These are phyloP conservation scores for Gossypium gossypioides DNA, from an alignment of 441 rosid genomes.

Conservation along the genomic window DNA sequence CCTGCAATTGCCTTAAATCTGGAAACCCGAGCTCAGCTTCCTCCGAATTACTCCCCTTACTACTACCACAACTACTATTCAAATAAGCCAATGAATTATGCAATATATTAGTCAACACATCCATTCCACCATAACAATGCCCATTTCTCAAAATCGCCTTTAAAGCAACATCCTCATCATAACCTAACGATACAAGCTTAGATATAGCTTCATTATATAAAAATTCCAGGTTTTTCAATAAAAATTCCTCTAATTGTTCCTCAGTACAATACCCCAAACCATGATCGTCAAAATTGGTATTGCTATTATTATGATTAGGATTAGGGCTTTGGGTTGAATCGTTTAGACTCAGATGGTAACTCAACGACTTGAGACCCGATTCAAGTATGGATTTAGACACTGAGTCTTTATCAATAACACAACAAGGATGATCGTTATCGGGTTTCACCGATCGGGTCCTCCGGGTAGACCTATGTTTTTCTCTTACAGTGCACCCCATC, in stretches of 20 bases:
- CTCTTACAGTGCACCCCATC: conserved; percentile 67
- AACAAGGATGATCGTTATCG: conserved; percentile 54
- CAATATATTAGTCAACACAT: conserved; percentile 56
- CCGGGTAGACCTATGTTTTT: conserved; percentile 55
- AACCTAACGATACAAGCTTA: conserved; percentile 60
- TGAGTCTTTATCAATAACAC: conserved; percentile 29
- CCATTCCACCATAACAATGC: conserved; percentile 76
- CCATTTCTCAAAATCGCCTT: conserved; percentile 69
- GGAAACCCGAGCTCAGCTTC: conserved; percentile 45
- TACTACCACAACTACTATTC: conserved; percentile 31
- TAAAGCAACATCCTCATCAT: conserved; percentile 59
- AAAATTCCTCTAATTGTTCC: conserved; percentile 51
- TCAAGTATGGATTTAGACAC: conserved; percentile 38
- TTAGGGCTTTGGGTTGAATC: conserved; percentile 26
- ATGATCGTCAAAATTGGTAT: conserved; percentile 37
- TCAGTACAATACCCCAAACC: conserved; percentile 78
- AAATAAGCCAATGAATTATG: conserved; percentile 61
- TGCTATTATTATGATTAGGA: conserved; percentile 13
- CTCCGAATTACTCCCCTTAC: conserved; percentile 31
- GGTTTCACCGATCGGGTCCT: conserved; percentile 51
- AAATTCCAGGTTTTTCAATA: conserved; percentile 55
- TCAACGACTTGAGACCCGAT: conserved; percentile 48
- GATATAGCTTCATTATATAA: conserved; percentile 58
- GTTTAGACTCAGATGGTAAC: conserved; percentile 33
- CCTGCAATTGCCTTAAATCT: conserved; percentile 66